Conservation (phyloP, 768 basidiomycete species). For the Holtermannia corniformis region DNA sequence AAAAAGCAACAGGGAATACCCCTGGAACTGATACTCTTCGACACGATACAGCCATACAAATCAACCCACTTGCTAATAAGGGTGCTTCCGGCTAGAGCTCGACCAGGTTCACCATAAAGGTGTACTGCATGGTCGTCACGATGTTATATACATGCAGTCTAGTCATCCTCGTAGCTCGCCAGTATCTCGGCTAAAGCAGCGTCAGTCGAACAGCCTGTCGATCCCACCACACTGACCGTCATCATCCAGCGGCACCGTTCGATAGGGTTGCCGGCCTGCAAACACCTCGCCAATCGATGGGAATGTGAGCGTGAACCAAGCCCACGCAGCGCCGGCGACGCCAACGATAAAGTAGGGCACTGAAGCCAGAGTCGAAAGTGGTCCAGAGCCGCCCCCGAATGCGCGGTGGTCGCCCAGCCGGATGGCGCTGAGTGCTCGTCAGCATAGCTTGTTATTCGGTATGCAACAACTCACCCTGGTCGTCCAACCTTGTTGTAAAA, state of each 20-base stretch:
- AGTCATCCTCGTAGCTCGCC: constrained; percentile 26
- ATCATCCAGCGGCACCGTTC: constrained; percentile 39
- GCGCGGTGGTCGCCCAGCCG: constrained; percentile 38
- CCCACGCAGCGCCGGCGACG: constrained; percentile 47
- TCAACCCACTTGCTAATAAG: too few relatives aligned
- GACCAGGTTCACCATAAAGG: too few relatives aligned
- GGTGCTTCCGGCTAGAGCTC: too few relatives aligned
- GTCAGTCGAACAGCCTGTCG: not conserved
- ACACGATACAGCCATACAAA: too few relatives aligned
- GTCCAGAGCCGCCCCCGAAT: constrained; percentile 46
- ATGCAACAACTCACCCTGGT: constrained; percentile 55
- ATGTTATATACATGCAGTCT: constrained; percentile 2
- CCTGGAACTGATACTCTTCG: too few relatives aligned
- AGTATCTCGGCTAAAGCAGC: constrained; percentile 18
- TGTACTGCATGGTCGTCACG: not conserved
- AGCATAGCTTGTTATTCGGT: not conserved
- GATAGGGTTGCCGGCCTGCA: constrained; percentile 27
- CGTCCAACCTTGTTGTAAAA: constrained; percentile 68
- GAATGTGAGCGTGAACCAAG: constrained; percentile 30
- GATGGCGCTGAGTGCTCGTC: constrained; percentile 21
- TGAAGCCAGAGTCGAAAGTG: constrained; percentile 66
- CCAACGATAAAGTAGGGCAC: constrained; percentile 86
- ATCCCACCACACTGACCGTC: constrained; percentile 29
- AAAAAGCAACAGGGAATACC: too few relatives aligned
- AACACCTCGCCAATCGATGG: constrained; percentile 38